Evolutionary conservation across 108 stramenopile genomes (phyloP), one percentile per base, ranked within the genome.

Genomic region (Tribonema minus): DNA sequence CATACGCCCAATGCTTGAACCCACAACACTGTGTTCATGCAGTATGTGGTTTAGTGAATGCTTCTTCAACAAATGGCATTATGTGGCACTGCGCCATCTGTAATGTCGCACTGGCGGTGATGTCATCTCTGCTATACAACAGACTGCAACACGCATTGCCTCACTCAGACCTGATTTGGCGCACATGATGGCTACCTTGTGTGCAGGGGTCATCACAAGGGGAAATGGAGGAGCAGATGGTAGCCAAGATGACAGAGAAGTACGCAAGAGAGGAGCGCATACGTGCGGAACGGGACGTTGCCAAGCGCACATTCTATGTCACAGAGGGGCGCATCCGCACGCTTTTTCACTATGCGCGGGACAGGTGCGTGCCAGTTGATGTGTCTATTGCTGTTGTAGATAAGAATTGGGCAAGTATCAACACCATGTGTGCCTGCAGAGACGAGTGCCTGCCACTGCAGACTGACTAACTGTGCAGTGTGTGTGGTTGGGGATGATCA

Each of bases 241-340:
- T 88, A 20, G 64, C 63, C 37, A 87, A 87, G 65, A 89, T 90
- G 87, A 86, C 87, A 36, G 72, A 88, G 37, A 81, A 85, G 64
- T 90, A 80, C 64, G 86, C 39, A 30, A 70, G 85, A 4, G 68
- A 89, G 34, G 68, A 20, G 4, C 68, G 35, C 4, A 46, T 58
- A 37, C 32, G 40, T 4, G 87, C 82, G 27, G 84, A 87, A 27
- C 63, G 27, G 9, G 88, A 90, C 68, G 82, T 90, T 12, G 68
- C 75, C 29, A 86, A 86, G 69, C 72, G 87, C 9, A 82, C 73
- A n/a, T 90, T 85, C 61, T 70, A 70, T 61, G 37, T 90, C 7
- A 26, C 46, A 3, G 87, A 88, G 30, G 86, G 80, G 28, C 76
- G 63, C 20, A 86, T 88, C 31, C 60, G 58, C n/a, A 81, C 80